Percentiles rank a stretch among this genome's conserved stretches.
Conservation (phyloP, 495 filamentous ascomycete genomes). For the Neurospora sp. region DNA sequence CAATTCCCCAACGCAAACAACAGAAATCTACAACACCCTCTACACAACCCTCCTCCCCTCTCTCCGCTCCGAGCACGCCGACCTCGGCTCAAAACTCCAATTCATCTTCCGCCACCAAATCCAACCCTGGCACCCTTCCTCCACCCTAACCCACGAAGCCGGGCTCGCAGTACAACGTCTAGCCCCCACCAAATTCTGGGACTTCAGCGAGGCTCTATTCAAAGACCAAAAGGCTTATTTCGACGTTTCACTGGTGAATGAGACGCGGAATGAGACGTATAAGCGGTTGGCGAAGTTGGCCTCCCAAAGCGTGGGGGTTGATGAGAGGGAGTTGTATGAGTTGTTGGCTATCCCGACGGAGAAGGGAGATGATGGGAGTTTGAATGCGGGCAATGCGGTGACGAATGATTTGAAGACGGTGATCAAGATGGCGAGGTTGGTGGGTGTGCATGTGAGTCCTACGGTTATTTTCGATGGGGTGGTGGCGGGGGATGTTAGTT, state of each 20-base stretch:
- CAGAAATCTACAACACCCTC: slow-evolving; percentile 52
- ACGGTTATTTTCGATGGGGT: slow-evolving; percentile 84
- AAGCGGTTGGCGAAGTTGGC: slow-evolving; percentile 61
- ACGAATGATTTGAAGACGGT: slow-evolving; percentile 80
- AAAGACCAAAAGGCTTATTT: slow-evolving; percentile 61
- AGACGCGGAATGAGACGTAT: slow-evolving; percentile 81
- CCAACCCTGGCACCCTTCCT: slow-evolving; percentile 93
- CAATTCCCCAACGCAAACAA: background rate
- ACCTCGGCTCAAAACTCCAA: slow-evolving; percentile 49
- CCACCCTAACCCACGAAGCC: slow-evolving; percentile 81
- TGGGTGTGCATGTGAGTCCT: slow-evolving; percentile 80
- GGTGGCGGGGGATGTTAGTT: slow-evolving; percentile 67
- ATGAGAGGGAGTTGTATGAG: slow-evolving; percentile 52
- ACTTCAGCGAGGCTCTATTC: slow-evolving; percentile 66
- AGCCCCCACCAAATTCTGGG: slow-evolving; percentile 62
- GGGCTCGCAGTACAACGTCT: slow-evolving; percentile 63
- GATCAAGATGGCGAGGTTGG: slow-evolving; percentile 67
- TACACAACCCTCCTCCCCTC: slow-evolving; percentile 45
- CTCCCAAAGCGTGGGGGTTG: slow-evolving; percentile 48
- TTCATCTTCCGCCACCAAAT: slow-evolving; percentile 84
- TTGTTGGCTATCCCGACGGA: slow-evolving; percentile 56
- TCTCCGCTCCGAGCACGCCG: slow-evolving; percentile 44
- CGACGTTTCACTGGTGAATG: slow-evolving; percentile 71
- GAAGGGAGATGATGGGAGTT: slow-evolving; percentile 47
- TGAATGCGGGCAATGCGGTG: slow-evolving; percentile 69